phyloP scores from a whole-genome alignment of 1,139 yeast genomes.

The Kodamaea suecica region DNA sequence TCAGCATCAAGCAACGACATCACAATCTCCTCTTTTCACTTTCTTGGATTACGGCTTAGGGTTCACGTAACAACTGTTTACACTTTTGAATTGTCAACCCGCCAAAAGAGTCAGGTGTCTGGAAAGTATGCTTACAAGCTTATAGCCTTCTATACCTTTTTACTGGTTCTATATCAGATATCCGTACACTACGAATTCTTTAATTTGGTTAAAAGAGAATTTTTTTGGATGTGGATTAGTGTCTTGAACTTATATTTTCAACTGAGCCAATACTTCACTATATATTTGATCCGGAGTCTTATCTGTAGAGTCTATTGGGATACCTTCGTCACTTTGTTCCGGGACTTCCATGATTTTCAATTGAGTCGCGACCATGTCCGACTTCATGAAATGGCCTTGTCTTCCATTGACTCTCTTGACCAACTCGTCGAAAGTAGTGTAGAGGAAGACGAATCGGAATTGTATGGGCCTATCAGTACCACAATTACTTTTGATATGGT shows the following conservation, averaged over 20 bases:
- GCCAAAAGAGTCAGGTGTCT: too few relatives aligned
- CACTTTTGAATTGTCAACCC: too few relatives aligned
- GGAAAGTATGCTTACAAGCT: too few relatives aligned
- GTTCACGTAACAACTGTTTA: too few relatives aligned
- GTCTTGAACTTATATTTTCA: background rate
- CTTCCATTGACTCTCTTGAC: constrained; percentile 58
- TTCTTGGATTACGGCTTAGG: too few relatives aligned
- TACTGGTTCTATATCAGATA: too few relatives aligned
- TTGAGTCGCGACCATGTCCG: constrained; percentile 78
- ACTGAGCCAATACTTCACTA: constrained; percentile 12
- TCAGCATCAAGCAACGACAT: constrained; percentile 27
- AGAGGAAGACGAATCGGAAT: constrained; percentile 63
- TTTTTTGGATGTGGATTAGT: background rate
- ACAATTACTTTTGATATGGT: constrained; percentile 39
- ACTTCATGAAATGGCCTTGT: constrained; percentile 80
- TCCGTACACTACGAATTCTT: too few relatives aligned
- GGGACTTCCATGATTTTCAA: constrained; percentile 75
- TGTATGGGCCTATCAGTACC: constrained; percentile 28
- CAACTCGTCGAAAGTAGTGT: constrained; percentile 62
- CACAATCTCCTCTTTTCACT: too few relatives aligned
- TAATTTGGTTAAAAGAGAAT: background rate
- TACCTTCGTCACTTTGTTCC: constrained; percentile 32
- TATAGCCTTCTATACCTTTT: too few relatives aligned
- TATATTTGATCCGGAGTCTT: constrained; percentile 37
- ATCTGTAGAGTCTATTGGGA: constrained; percentile 39